Conservation (phyloP, 1,284 basidiomycete genomes). For the Rhodotorula sp. region DNA sequence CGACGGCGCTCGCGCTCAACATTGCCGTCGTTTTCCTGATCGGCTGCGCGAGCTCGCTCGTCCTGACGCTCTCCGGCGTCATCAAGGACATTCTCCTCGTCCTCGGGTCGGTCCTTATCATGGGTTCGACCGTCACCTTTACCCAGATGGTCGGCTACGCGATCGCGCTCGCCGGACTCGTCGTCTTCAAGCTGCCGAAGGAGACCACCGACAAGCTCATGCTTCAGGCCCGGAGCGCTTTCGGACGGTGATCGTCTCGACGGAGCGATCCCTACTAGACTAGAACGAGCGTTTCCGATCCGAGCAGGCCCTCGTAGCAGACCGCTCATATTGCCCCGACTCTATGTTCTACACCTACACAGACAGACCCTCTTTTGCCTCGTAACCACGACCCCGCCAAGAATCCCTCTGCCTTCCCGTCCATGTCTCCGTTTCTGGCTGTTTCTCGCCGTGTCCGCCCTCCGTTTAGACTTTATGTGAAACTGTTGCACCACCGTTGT, state of each 20-base stretch:
- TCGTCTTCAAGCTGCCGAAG: constrained; percentile 28
- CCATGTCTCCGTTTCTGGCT: no score
- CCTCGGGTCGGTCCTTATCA: constrained; percentile 50
- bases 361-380: no score
- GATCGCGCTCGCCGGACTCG: constrained; percentile 13
- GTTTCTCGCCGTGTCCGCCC: no score
- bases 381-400: no score
- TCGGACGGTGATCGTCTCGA: constrained; percentile 18
- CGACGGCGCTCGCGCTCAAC: constrained; percentile 54
- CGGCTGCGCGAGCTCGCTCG: constrained; percentile 51
- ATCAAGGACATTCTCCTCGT: constrained; percentile 54
- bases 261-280: neutral
- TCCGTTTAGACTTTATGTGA: no score
- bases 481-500: no score
- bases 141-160: constrained; percentile 46
- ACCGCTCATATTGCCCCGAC: neutral
- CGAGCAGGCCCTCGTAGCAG: no score
- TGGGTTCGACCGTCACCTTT: constrained; percentile 52
- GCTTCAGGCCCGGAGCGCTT: constrained; percentile 13
- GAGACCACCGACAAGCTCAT: constrained; percentile 39
- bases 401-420: no score
- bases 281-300: no score
- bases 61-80: constrained; percentile 51
- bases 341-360: neutral
- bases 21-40: constrained; percentile 53